phyloP scores from a whole-genome alignment of 495 filamentous ascomycete species.

The Aspergillus mulundensis region DNA sequence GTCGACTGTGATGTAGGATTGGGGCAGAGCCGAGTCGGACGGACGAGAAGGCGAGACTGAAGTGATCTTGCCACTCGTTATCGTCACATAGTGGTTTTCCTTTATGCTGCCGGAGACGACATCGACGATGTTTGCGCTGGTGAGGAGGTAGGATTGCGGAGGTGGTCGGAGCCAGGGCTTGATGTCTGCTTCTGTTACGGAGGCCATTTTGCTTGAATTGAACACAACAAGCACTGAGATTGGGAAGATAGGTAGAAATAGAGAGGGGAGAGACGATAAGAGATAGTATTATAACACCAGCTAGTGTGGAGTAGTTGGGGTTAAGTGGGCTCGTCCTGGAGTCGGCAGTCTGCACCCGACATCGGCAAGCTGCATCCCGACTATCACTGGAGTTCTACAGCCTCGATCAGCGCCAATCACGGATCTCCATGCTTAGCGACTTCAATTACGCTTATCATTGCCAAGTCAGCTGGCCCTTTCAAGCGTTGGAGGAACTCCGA shows the following conservation, averaged over 20 bases:
- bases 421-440: background rate
- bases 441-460: background rate
- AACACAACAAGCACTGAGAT: background rate
- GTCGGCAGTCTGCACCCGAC: background rate
- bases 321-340: background rate
- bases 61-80: background rate
- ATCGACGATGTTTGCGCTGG: constrained; percentile 35
- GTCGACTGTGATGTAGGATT: constrained; percentile 26
- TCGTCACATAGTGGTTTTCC: constrained; percentile 11
- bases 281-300: background rate
- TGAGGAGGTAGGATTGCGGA: constrained; percentile 28
- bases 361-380: background rate
- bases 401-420: background rate
- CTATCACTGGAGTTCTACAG: background rate
- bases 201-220: background rate
- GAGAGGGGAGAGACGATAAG: background rate
- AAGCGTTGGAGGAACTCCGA: background rate
- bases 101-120: constrained; percentile 25
- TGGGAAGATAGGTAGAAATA: too few species aligned
- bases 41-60: background rate
- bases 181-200: constrained; percentile 16
- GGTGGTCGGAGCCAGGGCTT: constrained; percentile 34
- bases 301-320: background rate
- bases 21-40: background rate
- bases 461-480: background rate